Evolutionary conservation across 2,329 filamentous ascomycete species (phyloP).

Genomic region (Beauveria sp.): DNA sequence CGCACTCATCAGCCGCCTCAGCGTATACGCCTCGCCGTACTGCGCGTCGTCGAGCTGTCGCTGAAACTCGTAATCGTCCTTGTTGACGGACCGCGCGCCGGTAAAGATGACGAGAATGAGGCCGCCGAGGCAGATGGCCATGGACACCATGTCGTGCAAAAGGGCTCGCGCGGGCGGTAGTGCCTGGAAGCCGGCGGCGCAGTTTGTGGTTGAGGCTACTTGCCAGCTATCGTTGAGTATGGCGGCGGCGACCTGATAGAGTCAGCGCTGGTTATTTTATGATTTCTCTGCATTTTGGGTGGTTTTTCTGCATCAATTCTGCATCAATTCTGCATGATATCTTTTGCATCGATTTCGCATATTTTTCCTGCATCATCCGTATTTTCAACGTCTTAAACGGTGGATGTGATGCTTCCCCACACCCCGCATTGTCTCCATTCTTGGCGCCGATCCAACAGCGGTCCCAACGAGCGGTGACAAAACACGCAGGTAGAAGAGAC

Average conservation of each 20-base stretch:
- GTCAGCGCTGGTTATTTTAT: not conserved
- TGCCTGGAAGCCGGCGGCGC: slow-evolving; percentile 19
- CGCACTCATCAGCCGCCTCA: not conserved
- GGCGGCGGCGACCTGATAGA: slow-evolving; percentile 21
- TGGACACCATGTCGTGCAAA: slow-evolving; percentile 25
- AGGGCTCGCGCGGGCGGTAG: slow-evolving; percentile 21
- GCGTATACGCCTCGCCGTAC: slow-evolving; percentile 3
- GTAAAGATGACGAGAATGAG: slow-evolving; percentile 27
- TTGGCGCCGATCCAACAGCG: slow-evolving; percentile 1
- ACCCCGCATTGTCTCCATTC: slow-evolving; percentile 6
- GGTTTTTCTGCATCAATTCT: not conserved
- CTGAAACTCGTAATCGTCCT: slow-evolving; percentile 14
- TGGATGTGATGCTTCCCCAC: not conserved
- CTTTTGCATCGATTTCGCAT: not conserved
- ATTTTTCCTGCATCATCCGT: no score
- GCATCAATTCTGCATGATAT: not conserved
- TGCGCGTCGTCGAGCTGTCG: slow-evolving; percentile 3
- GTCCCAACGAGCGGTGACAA: not conserved
- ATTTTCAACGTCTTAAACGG: not conserved
- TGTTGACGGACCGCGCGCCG: slow-evolving; percentile 9
- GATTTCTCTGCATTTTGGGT: not conserved
- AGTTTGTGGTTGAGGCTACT: slow-evolving; percentile 22
- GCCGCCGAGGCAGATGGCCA: slow-evolving; percentile 26
- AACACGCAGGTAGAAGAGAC: not conserved
- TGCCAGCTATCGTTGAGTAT: slow-evolving; percentile 32